A percentile compares a stretch with the other conserved stretches of the same genome.
These are phyloP conservation scores for Geum urbanum DNA, from an alignment of 306 rosid species.

Conservation along the genomic window DNA sequence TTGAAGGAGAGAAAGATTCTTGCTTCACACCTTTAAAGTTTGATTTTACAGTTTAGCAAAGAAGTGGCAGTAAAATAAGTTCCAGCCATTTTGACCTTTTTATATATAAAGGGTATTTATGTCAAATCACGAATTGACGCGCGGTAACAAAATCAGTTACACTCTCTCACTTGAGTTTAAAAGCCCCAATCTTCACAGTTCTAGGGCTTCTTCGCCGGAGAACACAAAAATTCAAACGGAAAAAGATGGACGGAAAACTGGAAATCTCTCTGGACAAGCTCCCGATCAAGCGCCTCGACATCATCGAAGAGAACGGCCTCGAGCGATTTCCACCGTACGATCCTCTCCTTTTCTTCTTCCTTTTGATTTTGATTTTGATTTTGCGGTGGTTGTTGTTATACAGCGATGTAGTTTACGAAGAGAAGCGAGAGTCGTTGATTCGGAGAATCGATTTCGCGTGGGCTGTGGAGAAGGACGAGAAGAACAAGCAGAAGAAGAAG, in stretches of 20 bases:
- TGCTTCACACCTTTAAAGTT: no score
- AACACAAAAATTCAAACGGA: no score
- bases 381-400: neutral
- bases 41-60: no score
- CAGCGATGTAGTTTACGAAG: slow-evolving; percentile 80
- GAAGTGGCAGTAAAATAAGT: no score
- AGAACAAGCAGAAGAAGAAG: slow-evolving; percentile 65
- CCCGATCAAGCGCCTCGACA: slow-evolving; percentile 78
- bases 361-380: neutral
- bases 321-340: slow-evolving; percentile 76
- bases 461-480: slow-evolving; percentile 81
- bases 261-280: slow-evolving; percentile 80
- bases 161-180: no score
- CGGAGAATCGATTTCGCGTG: slow-evolving; percentile 82
- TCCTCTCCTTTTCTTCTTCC: slow-evolving; percentile 9
- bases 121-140: no score
- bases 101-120: no score
- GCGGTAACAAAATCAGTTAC: no score
- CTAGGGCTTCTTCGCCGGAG: no score
- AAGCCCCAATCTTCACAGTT: no score
- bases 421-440: slow-evolving; percentile 62
- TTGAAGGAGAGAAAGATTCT: no score
- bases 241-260: slow-evolving; percentile 49
- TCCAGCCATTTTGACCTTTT: no score
- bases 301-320: slow-evolving; percentile 68